Evolutionary conservation across 169 alveolate genomes (phyloP).

Genomic region (Cyclospora cayetanensis): DNA sequence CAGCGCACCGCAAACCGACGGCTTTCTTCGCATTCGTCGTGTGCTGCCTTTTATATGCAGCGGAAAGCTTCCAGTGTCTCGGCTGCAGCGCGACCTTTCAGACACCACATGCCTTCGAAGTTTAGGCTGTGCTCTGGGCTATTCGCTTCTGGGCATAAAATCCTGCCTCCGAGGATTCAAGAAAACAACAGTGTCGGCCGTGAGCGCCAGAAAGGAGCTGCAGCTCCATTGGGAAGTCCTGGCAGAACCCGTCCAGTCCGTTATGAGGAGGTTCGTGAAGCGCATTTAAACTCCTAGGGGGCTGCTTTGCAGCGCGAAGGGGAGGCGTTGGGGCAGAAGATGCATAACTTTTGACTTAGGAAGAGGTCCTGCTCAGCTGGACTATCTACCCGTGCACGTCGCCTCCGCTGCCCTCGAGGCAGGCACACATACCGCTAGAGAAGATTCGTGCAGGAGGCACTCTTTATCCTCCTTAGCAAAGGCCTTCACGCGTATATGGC

Average conservation of each 20-base stretch:
- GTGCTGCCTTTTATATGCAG: constrained; percentile 60
- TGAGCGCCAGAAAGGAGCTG: constrained; percentile 82
- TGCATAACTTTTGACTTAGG: neutral
- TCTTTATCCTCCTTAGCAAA: too few species aligned
- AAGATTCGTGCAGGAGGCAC: too few species aligned
- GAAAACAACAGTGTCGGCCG: constrained; percentile 84
- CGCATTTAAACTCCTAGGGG: neutral
- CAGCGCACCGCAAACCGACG: too few species aligned
- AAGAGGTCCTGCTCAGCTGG: too few species aligned
- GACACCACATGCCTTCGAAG: constrained; percentile 96
- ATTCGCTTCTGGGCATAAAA: constrained; percentile 86
- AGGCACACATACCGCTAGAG: too few species aligned
- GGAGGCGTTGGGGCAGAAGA: neutral
- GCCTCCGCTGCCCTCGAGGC: too few species aligned
- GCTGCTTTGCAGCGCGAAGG: neutral
- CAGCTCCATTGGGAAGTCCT: constrained; percentile 92
- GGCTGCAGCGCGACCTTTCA: constrained; percentile 95
- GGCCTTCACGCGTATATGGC: too few species aligned
- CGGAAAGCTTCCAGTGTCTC: constrained; percentile 91
- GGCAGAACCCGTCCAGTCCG: constrained; percentile 94
- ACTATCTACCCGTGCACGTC: too few species aligned
- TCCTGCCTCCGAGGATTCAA: constrained; percentile 86
- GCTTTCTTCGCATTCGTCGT: neutral
- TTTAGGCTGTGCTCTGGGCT: constrained; percentile 73
- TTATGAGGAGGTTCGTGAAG: constrained; percentile 85